These are phyloP conservation scores for Dactylonectria macrodidyma DNA, from an alignment of 2,329 filamentous ascomycete species.

Conservation along the genomic window DNA sequence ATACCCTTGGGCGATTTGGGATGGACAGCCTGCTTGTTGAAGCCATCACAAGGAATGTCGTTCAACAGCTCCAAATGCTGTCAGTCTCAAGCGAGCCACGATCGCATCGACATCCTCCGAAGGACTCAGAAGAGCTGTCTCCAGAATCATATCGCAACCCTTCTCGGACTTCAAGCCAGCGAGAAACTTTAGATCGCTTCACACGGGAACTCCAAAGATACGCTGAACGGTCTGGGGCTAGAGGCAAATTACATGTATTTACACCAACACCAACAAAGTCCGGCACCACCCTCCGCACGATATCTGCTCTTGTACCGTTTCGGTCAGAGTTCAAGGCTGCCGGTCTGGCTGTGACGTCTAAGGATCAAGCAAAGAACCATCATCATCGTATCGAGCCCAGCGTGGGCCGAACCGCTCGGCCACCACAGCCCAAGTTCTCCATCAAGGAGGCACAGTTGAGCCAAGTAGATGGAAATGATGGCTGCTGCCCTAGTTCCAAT, in stretches of 20 bases:
- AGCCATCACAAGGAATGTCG: slow-evolving; percentile 61
- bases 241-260: slow-evolving; percentile 55
- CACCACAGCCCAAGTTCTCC: slow-evolving; percentile 15
- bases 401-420: slow-evolving; percentile 25
- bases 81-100: slow-evolving; percentile 43
- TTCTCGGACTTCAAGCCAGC: slow-evolving; percentile 62
- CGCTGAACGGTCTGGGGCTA: slow-evolving; percentile 53
- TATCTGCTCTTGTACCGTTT: slow-evolving; percentile 68
- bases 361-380: slow-evolving; percentile 55
- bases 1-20: slow-evolving; percentile 49
- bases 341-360: slow-evolving; percentile 70
- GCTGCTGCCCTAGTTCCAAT: slow-evolving; percentile 44
- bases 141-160: slow-evolving; percentile 27
- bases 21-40: slow-evolving; percentile 59
- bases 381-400: slow-evolving; percentile 26
- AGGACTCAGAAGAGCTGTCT: slow-evolving; percentile 10
- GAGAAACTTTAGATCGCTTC: slow-evolving; percentile 57
- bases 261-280: slow-evolving; percentile 60
- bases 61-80: slow-evolving; percentile 61
- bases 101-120: neutral
- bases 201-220: slow-evolving; percentile 50
- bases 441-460: slow-evolving; percentile 29
- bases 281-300: slow-evolving; percentile 63
- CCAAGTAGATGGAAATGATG: slow-evolving; percentile 51
- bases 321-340: slow-evolving; percentile 67